Conservation (phyloP, 106 monocot genomes). For the Platanthera zijinensis region DNA sequence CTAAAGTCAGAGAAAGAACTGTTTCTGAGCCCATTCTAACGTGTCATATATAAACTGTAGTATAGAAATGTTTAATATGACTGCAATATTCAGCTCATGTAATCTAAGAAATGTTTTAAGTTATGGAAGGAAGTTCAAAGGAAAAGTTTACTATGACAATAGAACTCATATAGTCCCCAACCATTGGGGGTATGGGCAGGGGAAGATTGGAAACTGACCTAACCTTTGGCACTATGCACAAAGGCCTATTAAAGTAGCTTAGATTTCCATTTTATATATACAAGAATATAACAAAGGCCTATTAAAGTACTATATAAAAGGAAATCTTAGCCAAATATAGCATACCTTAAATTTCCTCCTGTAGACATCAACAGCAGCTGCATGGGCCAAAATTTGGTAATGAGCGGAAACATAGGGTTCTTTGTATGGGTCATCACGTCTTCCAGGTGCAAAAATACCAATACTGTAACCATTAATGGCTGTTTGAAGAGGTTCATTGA, state of each 20-base stretch:
- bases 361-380: conserved; percentile 67
- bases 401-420: conserved; percentile 73
- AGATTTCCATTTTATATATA: background rate
- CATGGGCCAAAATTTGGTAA: conserved; percentile 90
- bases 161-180: too few species aligned
- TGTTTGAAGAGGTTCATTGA: conserved; percentile 98
- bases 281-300: background rate
- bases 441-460: conserved; percentile 94
- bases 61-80: background rate
- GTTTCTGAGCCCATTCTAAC: background rate
- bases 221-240: too few species aligned
- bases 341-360: conserved; percentile 76
- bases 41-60: background rate
- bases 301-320: background rate
- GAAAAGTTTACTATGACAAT: background rate
- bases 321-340: background rate
- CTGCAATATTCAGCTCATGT: background rate
- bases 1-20: conserved; percentile 20
- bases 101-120: background rate
- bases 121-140: background rate
- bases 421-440: conserved; percentile 21
- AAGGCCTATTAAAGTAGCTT: background rate
- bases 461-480: conserved; percentile 67
- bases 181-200: too few species aligned
- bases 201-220: too few species aligned